Evolutionary conservation across 352 stramenopile species (phyloP).

Genomic region (Phytophthora sansomeana): DNA sequence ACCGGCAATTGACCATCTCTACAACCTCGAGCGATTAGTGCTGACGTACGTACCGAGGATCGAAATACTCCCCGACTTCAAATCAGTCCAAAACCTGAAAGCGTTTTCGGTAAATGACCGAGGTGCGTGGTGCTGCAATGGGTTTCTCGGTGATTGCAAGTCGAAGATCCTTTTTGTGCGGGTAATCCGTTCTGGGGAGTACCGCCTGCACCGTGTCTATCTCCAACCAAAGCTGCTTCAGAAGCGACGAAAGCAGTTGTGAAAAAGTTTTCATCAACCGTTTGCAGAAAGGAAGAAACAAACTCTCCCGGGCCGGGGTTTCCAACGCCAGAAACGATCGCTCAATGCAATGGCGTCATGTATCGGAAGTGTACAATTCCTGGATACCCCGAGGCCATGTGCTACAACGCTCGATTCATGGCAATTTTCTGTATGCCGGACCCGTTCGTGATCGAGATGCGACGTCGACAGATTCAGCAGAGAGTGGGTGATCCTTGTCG

Average conservation of each 20-base stretch:
- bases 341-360: slow-evolving; percentile 36
- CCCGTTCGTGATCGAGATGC: slow-evolving; percentile 31
- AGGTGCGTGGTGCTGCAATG: slow-evolving; percentile 36
- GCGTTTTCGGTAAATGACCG: slow-evolving; percentile 10
- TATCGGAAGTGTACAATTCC: slow-evolving; percentile 27
- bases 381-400: slow-evolving; percentile 19
- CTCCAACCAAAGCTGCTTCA: background rate
- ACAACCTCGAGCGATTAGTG: slow-evolving; percentile 30
- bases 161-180: slow-evolving; percentile 12
- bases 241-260: slow-evolving; percentile 1
- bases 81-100: slow-evolving; percentile 13
- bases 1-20: slow-evolving; percentile 12
- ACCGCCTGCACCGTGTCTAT: slow-evolving; percentile 7
- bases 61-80: slow-evolving; percentile 21
- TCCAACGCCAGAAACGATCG: slow-evolving; percentile 12
- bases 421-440: slow-evolving; percentile 27
- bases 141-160: slow-evolving; percentile 31
- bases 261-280: slow-evolving; percentile 13
- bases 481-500: slow-evolving; percentile 30
- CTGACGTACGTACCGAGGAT: slow-evolving; percentile 4
- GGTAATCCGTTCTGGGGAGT: slow-evolving; percentile 3
- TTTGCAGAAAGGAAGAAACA: slow-evolving; percentile 11
- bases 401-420: slow-evolving; percentile 38
- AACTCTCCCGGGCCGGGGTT: background rate
- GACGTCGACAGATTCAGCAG: slow-evolving; percentile 26